Percentiles rank a stretch among this genome's conserved stretches.
Conservation (phyloP, 2,329 filamentous ascomycete genomes). For the Beauveria sp. region DNA sequence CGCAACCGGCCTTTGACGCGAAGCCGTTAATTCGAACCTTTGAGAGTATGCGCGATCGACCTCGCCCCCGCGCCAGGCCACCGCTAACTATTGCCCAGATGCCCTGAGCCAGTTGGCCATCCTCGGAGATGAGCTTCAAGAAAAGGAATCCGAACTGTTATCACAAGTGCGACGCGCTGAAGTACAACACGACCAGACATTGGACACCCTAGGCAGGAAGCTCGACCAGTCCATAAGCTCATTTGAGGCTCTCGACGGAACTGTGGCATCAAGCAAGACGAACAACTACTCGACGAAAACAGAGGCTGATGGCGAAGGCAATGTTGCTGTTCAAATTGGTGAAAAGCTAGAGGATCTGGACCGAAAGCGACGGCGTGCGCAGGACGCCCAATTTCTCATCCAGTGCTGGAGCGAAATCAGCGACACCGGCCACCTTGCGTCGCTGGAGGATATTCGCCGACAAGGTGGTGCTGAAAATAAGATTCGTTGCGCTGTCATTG, state of each 20-base stretch:
- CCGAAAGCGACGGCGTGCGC: conserved; percentile 77
- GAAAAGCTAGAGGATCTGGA: conserved; percentile 91
- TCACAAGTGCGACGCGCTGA: conserved; percentile 88
- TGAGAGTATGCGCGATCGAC: conserved; percentile 48
- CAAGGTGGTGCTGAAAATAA: conserved; percentile 85
- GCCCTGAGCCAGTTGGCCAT: conserved; percentile 60
- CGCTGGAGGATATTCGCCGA: conserved; percentile 80
- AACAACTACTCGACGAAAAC: conserved; percentile 25
- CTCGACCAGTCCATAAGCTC: conserved; percentile 86
- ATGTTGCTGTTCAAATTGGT: conserved; percentile 89
- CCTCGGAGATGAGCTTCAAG: conserved; percentile 76
- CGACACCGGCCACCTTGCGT: conserved; percentile 76
- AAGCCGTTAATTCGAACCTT: conserved; percentile 96
- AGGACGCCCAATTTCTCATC: conserved; percentile 91
- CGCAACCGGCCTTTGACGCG: conserved; percentile 69
- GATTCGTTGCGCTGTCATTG: conserved; percentile 87
- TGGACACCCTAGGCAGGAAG: conserved; percentile 79
- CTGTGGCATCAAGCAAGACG: conserved; percentile 57
- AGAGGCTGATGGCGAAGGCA: conserved; percentile 57
- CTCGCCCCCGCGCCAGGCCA: neutral
- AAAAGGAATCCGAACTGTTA: conserved; percentile 82
- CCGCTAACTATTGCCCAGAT: conserved; percentile 31
- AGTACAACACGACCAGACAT: conserved; percentile 82
- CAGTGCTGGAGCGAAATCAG: conserved; percentile 96
- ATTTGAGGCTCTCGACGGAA: conserved; percentile 83